These are phyloP conservation scores for Amanita pallidorosea DNA, from an alignment of 768 basidiomycete genomes.

Conservation along the genomic window DNA sequence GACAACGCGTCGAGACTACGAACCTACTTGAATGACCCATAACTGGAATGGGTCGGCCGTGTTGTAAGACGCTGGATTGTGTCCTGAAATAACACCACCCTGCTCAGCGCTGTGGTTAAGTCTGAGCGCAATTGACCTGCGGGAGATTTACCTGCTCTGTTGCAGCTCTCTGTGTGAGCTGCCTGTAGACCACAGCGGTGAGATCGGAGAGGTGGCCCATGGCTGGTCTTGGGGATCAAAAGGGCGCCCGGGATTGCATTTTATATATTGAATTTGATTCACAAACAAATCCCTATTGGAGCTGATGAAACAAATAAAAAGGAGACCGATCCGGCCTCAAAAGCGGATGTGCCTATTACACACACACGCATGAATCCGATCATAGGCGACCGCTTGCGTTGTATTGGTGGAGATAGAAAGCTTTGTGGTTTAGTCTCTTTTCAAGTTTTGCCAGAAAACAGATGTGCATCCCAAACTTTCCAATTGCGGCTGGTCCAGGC, in stretches of 20 bases:
- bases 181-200: conserved; percentile 16
- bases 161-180: conserved; percentile 33
- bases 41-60: conserved; percentile 55
- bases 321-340: neutral
- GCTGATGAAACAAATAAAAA: neutral
- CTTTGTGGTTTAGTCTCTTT: too few relatives aligned
- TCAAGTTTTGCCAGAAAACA: too few relatives aligned
- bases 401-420: too few relatives aligned
- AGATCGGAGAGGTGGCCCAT: conserved; percentile 42
- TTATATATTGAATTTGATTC: neutral
- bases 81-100: conserved; percentile 74
- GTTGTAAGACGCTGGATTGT: conserved; percentile 58
- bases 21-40: conserved; percentile 72
- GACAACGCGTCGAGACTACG: conserved; percentile 10
- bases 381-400: too few relatives aligned
- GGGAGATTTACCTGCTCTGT: conserved; percentile 31
- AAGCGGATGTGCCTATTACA: too few relatives aligned
- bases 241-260: neutral
- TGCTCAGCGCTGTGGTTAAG: conserved; percentile 14
- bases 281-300: neutral
- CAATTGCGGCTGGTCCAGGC: too few relatives aligned
- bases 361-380: too few relatives aligned
- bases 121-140: neutral
- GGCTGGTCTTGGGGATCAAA: neutral
- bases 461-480: too few relatives aligned